Base-by-base conservation (phyloP, 1,284 basidiomycete species). In the Papiliotrema terrestris region DNA sequence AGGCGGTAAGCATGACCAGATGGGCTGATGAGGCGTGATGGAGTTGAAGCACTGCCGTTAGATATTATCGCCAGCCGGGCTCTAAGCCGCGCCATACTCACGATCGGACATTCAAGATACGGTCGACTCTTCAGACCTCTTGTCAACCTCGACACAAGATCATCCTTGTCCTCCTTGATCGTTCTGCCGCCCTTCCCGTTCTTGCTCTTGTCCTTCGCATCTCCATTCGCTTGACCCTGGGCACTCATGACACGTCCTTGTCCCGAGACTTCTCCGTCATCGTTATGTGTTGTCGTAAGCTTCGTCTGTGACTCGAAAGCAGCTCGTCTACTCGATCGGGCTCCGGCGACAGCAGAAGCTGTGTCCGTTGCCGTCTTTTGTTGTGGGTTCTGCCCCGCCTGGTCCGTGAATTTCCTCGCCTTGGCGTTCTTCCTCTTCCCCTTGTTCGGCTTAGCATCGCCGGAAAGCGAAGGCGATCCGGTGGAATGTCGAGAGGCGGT, bases 41-140 rank as follows among this genome's bases (percentile, higher is more conserved):
- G 68, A 57, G 45, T 72, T 72, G 61, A 76, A 78, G 57, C 76
- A 78, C 72, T 74, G 45, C 1, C 13, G 39, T 22, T 25, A 17
- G 23, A 39, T 1, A 29, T 19, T 3, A 19, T 44, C 20, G 32
- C 1, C 17, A 22, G 17, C 11, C 32, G 6, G 25, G n/a, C 11
- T 5, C 22, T 3, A 11, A 65, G 6, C 29, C 29, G 11, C 29
- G 5, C 29, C 29, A 32, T 32, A 32, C 70, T 62, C 52, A 74
- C 72, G 43, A 77, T 77, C 1, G 74, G 74, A 54, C 75, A 77
- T 60, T 77, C 75, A 22, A 75, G 49, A 57, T 67, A 76, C 9
- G 74, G 73, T 57, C 63, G 56, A 37, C 55, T 58, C 14, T 63
- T 65, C 25, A 77, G 56, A 1, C 73, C 74, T 26, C 74, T 63